Base-by-base conservation (phyloP, 352 stramenopile genomes). In the Thraustochytrium striatum region DNA sequence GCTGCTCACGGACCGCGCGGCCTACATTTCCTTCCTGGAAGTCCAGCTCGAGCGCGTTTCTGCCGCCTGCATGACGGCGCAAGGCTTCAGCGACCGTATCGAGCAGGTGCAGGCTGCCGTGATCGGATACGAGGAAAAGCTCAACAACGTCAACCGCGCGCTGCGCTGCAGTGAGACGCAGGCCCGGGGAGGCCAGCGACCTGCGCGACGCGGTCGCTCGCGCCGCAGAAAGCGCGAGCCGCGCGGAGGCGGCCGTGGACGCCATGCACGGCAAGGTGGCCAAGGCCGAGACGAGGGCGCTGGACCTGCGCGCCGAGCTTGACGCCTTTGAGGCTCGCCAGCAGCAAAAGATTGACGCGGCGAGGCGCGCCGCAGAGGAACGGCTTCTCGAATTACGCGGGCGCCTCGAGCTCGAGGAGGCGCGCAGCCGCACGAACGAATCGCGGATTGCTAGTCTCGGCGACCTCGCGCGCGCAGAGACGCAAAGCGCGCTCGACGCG, bases 21-120 rank as follows among this genome's bases (percentile, higher is more conserved):
- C 89, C 47, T 94, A 94, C 85, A 90, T 93, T 36, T 92, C 88
- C 5, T 94, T 92, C 83, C 87, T 94, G 1, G 89, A 94, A 78
- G 88, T 92, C 75, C 89, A 94, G 82, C 83, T 94, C 44, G 89
- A 94, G 81, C 88, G 89, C 36, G 89, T 94, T 7, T 91, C 88
- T n/a, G 86, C 89, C 1, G 89, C 89, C 25, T 92, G 88, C 52
- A 80, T 94, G 69, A 87, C 84, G 5, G 86, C 86, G 57, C 87
- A 93, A 80, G 88, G 84, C 28, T 88, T 92, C 30, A 53, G 75
- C 30, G 35, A 79, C 41, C 39, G 65, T 13, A 61, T 75, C 35
- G 65, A 75, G 35, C 30, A 75, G 65, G 44, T 75, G 16, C 65
- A 75, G 65, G 44, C 65, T 5, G 13, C 65, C 11, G 65, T 61